Base-by-base conservation (phyloP, 495 filamentous ascomycete species). In the Lasiosphaeria ovina region DNA sequence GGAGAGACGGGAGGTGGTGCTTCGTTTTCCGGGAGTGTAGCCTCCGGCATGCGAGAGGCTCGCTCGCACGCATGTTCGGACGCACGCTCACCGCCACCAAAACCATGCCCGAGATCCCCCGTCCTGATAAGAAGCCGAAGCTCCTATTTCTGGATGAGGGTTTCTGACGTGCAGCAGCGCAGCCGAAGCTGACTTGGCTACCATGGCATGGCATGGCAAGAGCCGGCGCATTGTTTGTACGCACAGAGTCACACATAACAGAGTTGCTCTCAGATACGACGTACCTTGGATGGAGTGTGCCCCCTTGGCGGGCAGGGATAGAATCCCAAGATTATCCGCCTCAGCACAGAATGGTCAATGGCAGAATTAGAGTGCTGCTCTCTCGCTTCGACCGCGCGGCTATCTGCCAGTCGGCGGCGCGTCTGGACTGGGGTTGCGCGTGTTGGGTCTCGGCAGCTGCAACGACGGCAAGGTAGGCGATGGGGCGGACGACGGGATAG, bases 1-100 rank as follows among this genome's bases (percentile, higher is more conserved):
- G 42, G 4, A 45, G 42, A 45, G 4, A 45, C 24, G 24, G 24
- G 24, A 16, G 31, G 48, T 24, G 34, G 7, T 47, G 51, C 55
- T 60, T 66, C 54, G 54, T 65, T 66, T 66, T 63, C 62, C 69
- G 67, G 65, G 49, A 60, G 35, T 59, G 58, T 44, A 58, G 51
- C 42, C 57, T 63, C 68, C 68, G 66, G 48, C 17, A 60, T 60
- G 57, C 61, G 54, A 61, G 51, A 47, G 44, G 1, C 12, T 11
- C 44, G 44, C 24, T 24, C 24, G 24, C 24, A 24, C 24, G 24
- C 24, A 47, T 47, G 44, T 14, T 47, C 55, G 56, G 33, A 36
- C 58, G 38, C 52, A 35, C 47, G 59, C 59, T 64, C 62, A 61
- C 54, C 62, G 58, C 58, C 58, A 16, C 58, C 54, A 54, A 54